Conservation (phyloP, 768 basidiomycete species). For the Collybiopsis confluens region DNA sequence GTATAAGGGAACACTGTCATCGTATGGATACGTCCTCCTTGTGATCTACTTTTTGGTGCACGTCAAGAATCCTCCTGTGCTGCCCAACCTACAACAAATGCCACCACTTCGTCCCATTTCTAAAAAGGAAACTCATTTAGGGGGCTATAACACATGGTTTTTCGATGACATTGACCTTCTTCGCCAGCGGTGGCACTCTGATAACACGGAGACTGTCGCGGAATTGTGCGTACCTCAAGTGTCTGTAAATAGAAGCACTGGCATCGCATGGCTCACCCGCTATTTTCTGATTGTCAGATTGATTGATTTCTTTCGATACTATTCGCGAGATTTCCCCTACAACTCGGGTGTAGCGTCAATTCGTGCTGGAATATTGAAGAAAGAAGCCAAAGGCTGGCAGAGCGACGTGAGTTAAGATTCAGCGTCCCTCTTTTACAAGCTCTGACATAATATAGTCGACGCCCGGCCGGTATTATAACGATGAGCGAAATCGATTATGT, state of each 20-base stretch:
- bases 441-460: constrained; percentile 35
- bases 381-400: constrained; percentile 93
- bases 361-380: constrained; percentile 81
- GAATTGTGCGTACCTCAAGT: constrained; percentile 89
- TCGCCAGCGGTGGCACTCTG: constrained; percentile 89
- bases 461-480: constrained; percentile 54
- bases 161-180: constrained; percentile 96
- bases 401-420: constrained; percentile 58
- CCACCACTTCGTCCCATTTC: constrained; percentile 81
- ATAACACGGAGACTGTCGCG: constrained; percentile 88
- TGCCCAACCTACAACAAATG: constrained; percentile 95
- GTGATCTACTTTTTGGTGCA: constrained; percentile 98
- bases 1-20: constrained; percentile 93
- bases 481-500: constrained; percentile 92
- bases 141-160: constrained; percentile 89
- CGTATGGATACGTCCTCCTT: constrained; percentile 96
- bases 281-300: constrained; percentile 44
- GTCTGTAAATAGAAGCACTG: background rate
- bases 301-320: constrained; percentile 98
- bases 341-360: constrained; percentile 90
- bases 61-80: constrained; percentile 94
- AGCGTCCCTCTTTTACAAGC: background rate
- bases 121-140: constrained; percentile 77
- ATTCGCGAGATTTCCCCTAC: constrained; percentile 89
- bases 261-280: background rate